Percentiles rank a stretch among this genome's conserved stretches.
These are phyloP conservation scores for Lophiostoma macrostomum DNA, from an alignment of 495 filamentous ascomycete species.

Conservation along the genomic window DNA sequence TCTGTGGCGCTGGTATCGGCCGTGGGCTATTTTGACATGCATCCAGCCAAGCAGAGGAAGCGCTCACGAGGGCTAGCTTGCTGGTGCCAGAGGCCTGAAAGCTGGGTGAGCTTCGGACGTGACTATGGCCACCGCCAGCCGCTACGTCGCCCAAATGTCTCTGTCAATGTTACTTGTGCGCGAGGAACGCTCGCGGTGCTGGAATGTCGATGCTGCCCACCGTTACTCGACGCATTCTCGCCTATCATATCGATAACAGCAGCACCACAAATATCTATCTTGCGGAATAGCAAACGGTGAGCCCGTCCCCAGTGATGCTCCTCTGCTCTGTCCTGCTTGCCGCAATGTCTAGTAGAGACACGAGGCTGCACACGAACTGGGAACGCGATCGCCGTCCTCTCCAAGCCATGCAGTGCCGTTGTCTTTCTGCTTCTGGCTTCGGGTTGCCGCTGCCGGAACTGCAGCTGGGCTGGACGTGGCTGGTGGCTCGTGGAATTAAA, in stretches of 20 bases:
- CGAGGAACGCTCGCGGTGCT: too few species aligned
- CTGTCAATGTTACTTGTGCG: background rate
- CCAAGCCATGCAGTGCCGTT: slow-evolving; percentile 5
- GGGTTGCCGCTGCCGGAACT: background rate
- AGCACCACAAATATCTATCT: slow-evolving; percentile 4
- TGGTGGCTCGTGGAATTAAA: slow-evolving; percentile 31
- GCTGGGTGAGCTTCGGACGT: background rate
- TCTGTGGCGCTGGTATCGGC: slow-evolving; percentile 11
- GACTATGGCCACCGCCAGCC: too few species aligned
- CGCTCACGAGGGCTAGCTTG: slow-evolving; percentile 5
- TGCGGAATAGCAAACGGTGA: too few species aligned
- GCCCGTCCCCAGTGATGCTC: too few species aligned
- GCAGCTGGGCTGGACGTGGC: slow-evolving; percentile 12
- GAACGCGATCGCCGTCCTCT: background rate
- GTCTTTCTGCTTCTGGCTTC: background rate
- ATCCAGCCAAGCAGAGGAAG: slow-evolving; percentile 11
- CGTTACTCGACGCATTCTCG: slow-evolving; percentile 27
- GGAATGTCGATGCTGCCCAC: slow-evolving; percentile 23
- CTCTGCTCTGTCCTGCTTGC: background rate
- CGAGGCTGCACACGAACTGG: background rate
- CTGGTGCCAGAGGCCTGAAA: slow-evolving; percentile 1
- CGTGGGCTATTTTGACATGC: slow-evolving; percentile 23
- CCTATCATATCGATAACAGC: slow-evolving; percentile 15
- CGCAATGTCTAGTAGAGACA: too few species aligned
- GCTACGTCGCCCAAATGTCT: slow-evolving; percentile 17